These are phyloP conservation scores for Suillus bovinus DNA, from an alignment of 768 basidiomycete species.

Conservation along the genomic window DNA sequence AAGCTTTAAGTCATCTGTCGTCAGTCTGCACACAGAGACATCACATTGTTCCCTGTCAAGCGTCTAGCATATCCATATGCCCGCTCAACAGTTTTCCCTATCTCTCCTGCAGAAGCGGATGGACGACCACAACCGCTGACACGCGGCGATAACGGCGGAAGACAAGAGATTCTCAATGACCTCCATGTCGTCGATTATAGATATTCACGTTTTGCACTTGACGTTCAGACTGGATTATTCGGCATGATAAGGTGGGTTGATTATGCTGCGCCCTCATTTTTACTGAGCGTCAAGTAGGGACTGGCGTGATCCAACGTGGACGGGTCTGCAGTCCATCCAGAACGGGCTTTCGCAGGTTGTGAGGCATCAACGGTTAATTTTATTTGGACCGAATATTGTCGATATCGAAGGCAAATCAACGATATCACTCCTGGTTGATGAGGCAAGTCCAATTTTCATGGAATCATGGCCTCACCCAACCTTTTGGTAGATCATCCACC, in stretches of 20 bases:
- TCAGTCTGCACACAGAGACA: conserved; percentile 83
- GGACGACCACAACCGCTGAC: conserved; percentile 24
- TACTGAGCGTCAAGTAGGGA: conserved; percentile 50
- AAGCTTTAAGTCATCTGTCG: not conserved
- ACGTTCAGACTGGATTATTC: conserved; percentile 83
- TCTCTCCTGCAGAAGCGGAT: conserved; percentile 31
- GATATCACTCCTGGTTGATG: conserved; percentile 77
- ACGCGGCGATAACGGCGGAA: conserved; percentile 31
- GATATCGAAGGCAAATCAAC: conserved; percentile 89
- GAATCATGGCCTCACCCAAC: conserved; percentile 7
- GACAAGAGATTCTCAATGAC: conserved; percentile 42
- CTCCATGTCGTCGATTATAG: conserved; percentile 86
- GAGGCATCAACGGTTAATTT: conserved; percentile 60
- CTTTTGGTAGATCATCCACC: conserved; percentile 75
- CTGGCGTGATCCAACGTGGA: conserved; percentile 86
- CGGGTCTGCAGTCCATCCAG: conserved; percentile 58
- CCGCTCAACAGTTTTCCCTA: conserved; percentile 77
- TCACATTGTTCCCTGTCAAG: conserved; percentile 72
- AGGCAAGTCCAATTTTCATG: conserved; percentile 52
- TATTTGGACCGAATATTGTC: conserved; percentile 87
- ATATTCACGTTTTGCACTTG: conserved; percentile 87
- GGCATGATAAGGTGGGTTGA: conserved; percentile 68
- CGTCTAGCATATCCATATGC: conserved; percentile 74
- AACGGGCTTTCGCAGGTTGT: conserved; percentile 56
- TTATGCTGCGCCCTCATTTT: not conserved